Evolutionary conservation across 2,329 filamentous ascomycete species (phyloP).

Genomic region (Hyphodiscus sp.): DNA sequence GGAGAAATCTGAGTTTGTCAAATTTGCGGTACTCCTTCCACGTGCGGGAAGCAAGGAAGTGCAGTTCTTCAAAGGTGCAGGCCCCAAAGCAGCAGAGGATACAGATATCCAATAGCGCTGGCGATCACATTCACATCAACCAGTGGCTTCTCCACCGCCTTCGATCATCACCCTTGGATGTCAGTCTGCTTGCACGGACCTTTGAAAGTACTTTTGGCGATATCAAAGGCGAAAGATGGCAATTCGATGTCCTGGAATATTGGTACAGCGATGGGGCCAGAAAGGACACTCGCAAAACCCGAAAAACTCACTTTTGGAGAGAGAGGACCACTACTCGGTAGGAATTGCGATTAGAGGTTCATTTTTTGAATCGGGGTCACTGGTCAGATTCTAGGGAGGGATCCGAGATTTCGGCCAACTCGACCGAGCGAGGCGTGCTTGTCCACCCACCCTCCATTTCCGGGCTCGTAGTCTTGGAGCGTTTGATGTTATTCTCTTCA

Average conservation of each 20-base stretch:
- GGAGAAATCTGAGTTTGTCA: slow-evolving; percentile 17
- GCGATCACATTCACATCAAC: slow-evolving; percentile 17
- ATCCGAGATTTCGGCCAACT: not conserved
- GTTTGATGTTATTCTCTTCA: too few relatives aligned
- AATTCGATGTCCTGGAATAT: slow-evolving; percentile 10
- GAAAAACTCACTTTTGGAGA: not conserved
- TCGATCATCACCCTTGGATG: slow-evolving; percentile 16
- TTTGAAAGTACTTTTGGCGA: slow-evolving; percentile 2
- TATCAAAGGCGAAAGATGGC: slow-evolving; percentile 6
- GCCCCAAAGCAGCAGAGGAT: not conserved
- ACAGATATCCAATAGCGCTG: slow-evolving; percentile 1
- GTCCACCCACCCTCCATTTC: too few relatives aligned
- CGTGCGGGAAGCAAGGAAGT: not conserved
- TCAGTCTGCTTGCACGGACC: slow-evolving; percentile 15
- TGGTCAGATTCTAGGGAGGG: not conserved
- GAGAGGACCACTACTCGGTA: not conserved
- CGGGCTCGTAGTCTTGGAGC: too few relatives aligned
- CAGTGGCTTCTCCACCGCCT: slow-evolving; percentile 18
- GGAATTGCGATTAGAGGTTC: not conserved
- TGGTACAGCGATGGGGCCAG: slow-evolving; percentile 16
- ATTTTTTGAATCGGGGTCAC: not conserved
- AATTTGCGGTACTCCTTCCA: slow-evolving; percentile 14
- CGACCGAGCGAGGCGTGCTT: not conserved
- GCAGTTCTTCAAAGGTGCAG: not conserved
- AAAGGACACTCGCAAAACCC: not conserved